These are phyloP conservation scores for Maudiozyma pseudohumilis DNA, from an alignment of 805 yeast species.

Conservation along the genomic window DNA sequence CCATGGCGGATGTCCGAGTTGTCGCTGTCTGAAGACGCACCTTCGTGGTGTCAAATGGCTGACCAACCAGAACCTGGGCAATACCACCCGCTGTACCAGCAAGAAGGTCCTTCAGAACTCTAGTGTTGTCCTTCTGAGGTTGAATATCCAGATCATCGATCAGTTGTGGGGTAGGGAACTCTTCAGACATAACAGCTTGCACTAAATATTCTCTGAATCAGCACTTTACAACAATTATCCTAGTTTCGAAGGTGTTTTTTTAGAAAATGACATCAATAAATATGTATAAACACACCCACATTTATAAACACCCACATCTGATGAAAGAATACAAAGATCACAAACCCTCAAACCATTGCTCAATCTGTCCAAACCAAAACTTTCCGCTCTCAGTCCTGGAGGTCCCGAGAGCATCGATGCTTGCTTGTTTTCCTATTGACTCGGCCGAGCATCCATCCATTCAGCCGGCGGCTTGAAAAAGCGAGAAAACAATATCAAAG, in stretches of 20 bases:
- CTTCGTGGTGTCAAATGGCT: constrained; percentile 91
- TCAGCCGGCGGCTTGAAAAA: too few relatives aligned
- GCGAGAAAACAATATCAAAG: too few relatives aligned
- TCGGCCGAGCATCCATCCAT: too few relatives aligned
- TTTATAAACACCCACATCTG: not conserved
- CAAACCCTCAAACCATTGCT: not conserved
- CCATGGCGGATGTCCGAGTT: constrained; percentile 60
- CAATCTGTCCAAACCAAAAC: too few relatives aligned
- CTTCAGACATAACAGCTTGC: constrained; percentile 31
- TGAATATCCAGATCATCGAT: constrained; percentile 23
- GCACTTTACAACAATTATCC: too few relatives aligned
- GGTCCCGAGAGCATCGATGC: not conserved
- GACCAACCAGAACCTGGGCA: constrained; percentile 91
- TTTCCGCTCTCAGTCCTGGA: not conserved
- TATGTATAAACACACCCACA: not conserved
- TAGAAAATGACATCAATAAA: not conserved
- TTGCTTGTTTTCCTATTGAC: not conserved
- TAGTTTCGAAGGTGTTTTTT: too few relatives aligned
- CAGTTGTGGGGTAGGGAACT: constrained; percentile 24
- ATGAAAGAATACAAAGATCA: not conserved
- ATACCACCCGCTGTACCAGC: constrained; percentile 96
- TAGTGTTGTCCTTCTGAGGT: constrained; percentile 13
- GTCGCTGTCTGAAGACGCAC: constrained; percentile 84
- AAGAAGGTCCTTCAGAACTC: constrained; percentile 63
- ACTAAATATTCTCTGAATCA: too few relatives aligned